Conservation (phyloP, 805 yeast genomes). For the Kluyveromyces siamensis region DNA sequence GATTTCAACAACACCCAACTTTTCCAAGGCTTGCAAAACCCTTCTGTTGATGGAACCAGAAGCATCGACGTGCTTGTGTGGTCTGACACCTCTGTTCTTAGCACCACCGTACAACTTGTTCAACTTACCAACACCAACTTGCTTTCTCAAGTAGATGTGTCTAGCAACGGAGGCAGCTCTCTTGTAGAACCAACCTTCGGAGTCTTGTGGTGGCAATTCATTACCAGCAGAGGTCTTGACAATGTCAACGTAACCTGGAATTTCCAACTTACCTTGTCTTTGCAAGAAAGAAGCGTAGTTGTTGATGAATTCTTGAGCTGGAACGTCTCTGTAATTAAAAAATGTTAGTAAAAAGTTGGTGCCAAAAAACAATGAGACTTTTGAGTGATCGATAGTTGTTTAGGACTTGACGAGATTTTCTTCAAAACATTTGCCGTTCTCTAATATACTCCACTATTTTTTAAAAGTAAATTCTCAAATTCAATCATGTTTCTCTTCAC, state of each 20-base stretch:
- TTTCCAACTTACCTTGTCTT: slow-evolving; percentile 99
- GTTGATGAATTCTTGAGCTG: slow-evolving; percentile 99
- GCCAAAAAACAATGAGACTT: slow-evolving; percentile 11
- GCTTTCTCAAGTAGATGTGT: slow-evolving; percentile 99
- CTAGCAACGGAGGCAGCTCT: slow-evolving; percentile 99
- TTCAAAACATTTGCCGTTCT: no score
- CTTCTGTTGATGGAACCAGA: slow-evolving; percentile 99
- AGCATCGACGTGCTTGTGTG: slow-evolving; percentile 97
- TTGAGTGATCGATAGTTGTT: background rate
- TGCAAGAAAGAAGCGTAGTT: slow-evolving; percentile 99
- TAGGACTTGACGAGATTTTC: background rate
- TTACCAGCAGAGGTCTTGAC: slow-evolving; percentile 99
- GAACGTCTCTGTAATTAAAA: slow-evolving; percentile 82
- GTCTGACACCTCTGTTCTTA: slow-evolving; percentile 97
- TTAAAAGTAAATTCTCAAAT: no score
- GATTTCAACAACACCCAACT: slow-evolving; percentile 93
- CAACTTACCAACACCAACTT: slow-evolving; percentile 98
- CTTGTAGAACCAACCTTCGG: slow-evolving; percentile 99
- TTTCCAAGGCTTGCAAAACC: slow-evolving; percentile 96
- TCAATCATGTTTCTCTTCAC: no score
- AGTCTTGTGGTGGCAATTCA: slow-evolving; percentile 99
- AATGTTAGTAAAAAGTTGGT: slow-evolving; percentile 28
- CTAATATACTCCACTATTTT: no score
- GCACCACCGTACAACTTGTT: slow-evolving; percentile 99
- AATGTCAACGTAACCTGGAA: slow-evolving; percentile 99